Conservation (phyloP, 108 stramenopile genomes). For the Skeletonema menzelii region DNA sequence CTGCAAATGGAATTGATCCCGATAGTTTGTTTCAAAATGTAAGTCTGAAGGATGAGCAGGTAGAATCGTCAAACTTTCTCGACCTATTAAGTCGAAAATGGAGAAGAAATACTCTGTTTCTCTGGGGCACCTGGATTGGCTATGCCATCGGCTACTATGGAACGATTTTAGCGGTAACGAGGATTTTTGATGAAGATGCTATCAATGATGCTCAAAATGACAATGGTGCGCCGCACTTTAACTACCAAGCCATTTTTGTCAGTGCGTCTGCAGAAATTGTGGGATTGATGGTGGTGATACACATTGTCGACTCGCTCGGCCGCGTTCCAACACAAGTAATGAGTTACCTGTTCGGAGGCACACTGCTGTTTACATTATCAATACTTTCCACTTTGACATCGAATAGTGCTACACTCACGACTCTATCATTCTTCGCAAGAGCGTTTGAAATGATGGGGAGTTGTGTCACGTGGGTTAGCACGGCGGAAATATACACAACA, state of each 20-base stretch:
- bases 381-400: conserved; percentile 9
- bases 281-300: conserved; percentile 65
- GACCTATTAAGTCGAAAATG: conserved; percentile 52
- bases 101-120: conserved; percentile 45
- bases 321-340: conserved; percentile 63
- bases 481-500: conserved; percentile 78
- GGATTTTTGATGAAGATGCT: conserved; percentile 49
- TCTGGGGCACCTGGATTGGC: conserved; percentile 62
- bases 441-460: conserved; percentile 75
- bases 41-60: conserved; percentile 33
- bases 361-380: conserved; percentile 38
- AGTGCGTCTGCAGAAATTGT: conserved; percentile 68
- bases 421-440: conserved; percentile 63
- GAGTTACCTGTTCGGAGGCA: conserved; percentile 62
- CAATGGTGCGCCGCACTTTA: conserved; percentile 45
- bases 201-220: conserved; percentile 14
- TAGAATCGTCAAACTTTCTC: conserved; percentile 32
- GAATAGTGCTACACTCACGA: conserved; percentile 7
- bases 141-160: conserved; percentile 76
- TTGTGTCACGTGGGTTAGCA: conserved; percentile 71
- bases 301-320: conserved; percentile 62
- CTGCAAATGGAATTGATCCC: conserved; percentile 51
- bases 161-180: conserved; percentile 47
- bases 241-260: conserved; percentile 70
- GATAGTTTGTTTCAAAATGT: conserved; percentile 43